Base-by-base conservation (phyloP, 1,284 basidiomycete species). In the Caloboletus inedulis region DNA sequence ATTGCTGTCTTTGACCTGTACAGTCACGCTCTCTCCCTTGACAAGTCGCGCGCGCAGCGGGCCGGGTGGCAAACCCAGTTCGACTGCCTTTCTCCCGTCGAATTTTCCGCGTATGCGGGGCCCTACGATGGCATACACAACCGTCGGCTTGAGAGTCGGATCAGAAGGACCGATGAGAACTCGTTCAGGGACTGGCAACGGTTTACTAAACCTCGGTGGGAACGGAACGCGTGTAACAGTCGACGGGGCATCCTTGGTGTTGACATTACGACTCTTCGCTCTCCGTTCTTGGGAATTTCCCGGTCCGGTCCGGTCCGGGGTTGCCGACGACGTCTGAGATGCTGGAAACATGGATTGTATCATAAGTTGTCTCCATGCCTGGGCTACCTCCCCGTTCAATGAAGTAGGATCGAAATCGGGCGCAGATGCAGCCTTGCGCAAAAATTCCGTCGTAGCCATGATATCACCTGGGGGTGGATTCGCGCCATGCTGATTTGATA, bases 41-140 rank as follows among this genome's bases (percentile, higher is more conserved):
- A 75, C 79, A 27, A 81, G 71, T 59, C 62, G 65, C 23, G 75
- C 67, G 42, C 76, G 65, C 65, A 73, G 54, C 3, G 76, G 77
- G 4, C 91, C 89, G 2, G 73, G 72, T 2, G 80, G 77, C 3
- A 98, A 74, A 9, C 87, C 86, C 1, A 94, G 74, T 31, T 73
- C 78, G 7, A 75, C 65, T 0, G 94, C 91, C 57, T 82, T 85
- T 52, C 72, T 70, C 0, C 72, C 82, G 57, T 96, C 82, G 64
- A 98, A 96, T 69, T 91, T 93, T n/a, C 94, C 94, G 3, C 92
- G 83, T 35, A 86, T 75, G 3, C 77, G 77, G 0, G 93, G 90
- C 0, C 92, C 91, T 44, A 91, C 77, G 39, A 88, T 70, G 23
- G 95, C 77, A 66, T 94, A 97, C 6, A 78, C 78, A n/a, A 82